Conservation (phyloP, 1,139 yeast species). For the Yamadazyma membranifaciens region DNA sequence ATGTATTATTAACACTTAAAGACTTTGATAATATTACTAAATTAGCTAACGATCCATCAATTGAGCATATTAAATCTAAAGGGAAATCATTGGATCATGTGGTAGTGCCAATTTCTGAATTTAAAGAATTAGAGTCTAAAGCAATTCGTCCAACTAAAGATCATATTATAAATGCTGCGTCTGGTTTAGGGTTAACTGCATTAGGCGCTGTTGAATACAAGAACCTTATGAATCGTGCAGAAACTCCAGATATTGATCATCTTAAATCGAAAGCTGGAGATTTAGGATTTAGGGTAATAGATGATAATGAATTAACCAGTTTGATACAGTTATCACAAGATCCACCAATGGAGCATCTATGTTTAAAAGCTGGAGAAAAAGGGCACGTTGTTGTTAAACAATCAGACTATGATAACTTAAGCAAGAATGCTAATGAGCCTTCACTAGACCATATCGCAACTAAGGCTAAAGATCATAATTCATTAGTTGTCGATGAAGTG, state of each 20-base stretch:
- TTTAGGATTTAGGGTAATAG: conserved; percentile 19
- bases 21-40: conserved; percentile 17
- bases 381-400: conserved; percentile 12
- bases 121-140: conserved; percentile 11
- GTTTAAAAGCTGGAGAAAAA: conserved; percentile 20
- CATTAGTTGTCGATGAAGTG: conserved; percentile 5
- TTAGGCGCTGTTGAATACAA: conserved; percentile 19
- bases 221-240: conserved; percentile 17
- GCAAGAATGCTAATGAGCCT: conserved; percentile 21
- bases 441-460: conserved; percentile 30
- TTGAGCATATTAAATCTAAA: conserved; percentile 21
- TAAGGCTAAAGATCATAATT: conserved; percentile 16
- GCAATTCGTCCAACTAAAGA: conserved; percentile 25
- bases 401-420: conserved; percentile 11
- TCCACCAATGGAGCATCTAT: conserved; percentile 31
- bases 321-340: conserved; percentile 17
- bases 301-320: conserved; percentile 15
- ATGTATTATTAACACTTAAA: conserved; percentile 9
- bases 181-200: conserved; percentile 21
- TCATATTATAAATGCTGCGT: conserved; percentile 23
- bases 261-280: conserved; percentile 15
- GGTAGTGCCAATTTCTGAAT: conserved; percentile 11
- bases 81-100: conserved; percentile 13
- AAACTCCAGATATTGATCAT: conserved; percentile 22
- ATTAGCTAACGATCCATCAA: conserved; percentile 19